Conservation (phyloP, 768 basidiomycete species). For the Cystobasidium onofrii region DNA sequence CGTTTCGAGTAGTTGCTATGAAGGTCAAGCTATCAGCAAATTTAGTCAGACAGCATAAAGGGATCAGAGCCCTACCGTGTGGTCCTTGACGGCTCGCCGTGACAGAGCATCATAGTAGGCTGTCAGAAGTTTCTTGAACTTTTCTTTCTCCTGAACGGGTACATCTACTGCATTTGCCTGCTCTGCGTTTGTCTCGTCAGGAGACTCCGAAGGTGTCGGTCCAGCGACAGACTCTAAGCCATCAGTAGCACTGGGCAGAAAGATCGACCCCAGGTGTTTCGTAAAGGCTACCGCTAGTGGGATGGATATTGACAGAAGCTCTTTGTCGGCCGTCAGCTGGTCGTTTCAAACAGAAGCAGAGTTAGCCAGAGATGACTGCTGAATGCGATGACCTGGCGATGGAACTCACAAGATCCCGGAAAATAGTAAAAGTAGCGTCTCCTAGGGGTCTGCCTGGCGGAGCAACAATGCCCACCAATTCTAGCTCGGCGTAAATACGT, state of each 20-base stretch:
- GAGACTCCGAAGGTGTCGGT: conserved; percentile 17
- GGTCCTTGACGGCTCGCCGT: conserved; percentile 84
- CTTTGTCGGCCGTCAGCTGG: conserved; percentile 42
- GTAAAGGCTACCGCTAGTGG: conserved; percentile 86
- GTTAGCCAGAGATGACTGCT: not conserved
- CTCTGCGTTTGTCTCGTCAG: not conserved
- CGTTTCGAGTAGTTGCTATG: conserved; percentile 86
- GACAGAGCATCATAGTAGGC: conserved; percentile 84
- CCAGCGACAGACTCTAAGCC: not conserved
- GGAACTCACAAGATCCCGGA: conserved; percentile 69
- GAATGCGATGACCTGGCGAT: not conserved
- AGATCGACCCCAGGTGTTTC: conserved; percentile 81
- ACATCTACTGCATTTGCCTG: conserved; percentile 61
- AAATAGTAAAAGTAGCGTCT: conserved; percentile 77
- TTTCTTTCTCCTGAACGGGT: conserved; percentile 72
- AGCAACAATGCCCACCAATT: conserved; percentile 75
- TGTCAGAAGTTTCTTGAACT: conserved; percentile 86
- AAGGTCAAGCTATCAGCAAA: not conserved
- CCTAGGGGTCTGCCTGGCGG: conserved; percentile 55
- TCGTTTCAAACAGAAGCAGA: not conserved
- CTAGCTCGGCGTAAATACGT: conserved; percentile 80
- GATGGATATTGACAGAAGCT: conserved; percentile 49
- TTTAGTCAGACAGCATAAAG: not conserved
- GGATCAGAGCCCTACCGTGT: conserved; percentile 44
- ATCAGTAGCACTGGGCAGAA: conserved; percentile 45